Conservation (phyloP, 805 yeast genomes). For the Ogataea paraovalis region DNA sequence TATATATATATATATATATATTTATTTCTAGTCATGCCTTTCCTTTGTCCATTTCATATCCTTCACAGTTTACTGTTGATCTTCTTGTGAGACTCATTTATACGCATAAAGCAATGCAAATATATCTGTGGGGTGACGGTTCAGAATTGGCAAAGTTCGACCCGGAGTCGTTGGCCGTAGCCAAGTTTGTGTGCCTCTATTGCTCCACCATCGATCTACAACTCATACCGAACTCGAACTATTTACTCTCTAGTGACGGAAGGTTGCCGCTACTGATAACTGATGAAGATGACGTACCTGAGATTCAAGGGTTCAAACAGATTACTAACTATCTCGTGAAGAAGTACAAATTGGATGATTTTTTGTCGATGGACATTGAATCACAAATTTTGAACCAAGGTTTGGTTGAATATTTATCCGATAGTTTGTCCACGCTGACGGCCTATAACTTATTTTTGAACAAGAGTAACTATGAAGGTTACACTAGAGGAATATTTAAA, state of each 20-base stretch:
- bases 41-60: background rate
- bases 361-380: constrained; percentile 4
- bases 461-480: constrained; percentile 54
- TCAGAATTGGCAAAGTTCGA: constrained; percentile 40
- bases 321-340: constrained; percentile 33
- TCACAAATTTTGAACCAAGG: constrained; percentile 38
- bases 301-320: constrained; percentile 41
- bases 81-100: constrained; percentile 2
- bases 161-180: constrained; percentile 47
- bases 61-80: background rate
- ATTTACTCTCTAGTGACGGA: constrained; percentile 46
- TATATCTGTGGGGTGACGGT: constrained; percentile 44
- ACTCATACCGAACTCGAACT: constrained; percentile 55
- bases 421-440: constrained; percentile 43
- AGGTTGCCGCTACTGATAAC: constrained; percentile 45
- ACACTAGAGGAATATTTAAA: constrained; percentile 52
- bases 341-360: constrained; percentile 2
- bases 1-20: no score
- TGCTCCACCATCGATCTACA: constrained; percentile 25
- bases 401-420: constrained; percentile 37
- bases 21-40: no score
- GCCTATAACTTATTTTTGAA: constrained; percentile 56
- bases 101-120: constrained; percentile 8
- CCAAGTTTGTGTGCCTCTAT: constrained; percentile 36
- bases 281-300: constrained; percentile 15